Conservation (phyloP, 2,329 filamentous ascomycete species). For the Ilyonectria destructans region DNA sequence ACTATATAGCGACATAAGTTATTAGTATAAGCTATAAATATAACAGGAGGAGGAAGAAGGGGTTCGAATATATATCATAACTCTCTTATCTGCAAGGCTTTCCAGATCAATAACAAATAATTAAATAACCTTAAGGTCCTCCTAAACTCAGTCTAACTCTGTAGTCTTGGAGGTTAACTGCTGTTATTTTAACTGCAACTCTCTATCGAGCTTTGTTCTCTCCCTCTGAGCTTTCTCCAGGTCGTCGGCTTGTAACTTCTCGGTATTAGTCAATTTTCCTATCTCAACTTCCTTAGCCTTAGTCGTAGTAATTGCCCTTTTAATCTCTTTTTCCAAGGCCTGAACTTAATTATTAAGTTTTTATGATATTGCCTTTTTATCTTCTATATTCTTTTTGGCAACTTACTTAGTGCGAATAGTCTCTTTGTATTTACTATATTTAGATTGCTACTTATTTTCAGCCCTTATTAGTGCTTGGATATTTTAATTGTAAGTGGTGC, state of each 20-base stretch:
- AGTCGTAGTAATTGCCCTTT: background rate
- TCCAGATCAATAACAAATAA: too few relatives aligned
- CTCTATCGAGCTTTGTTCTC: background rate
- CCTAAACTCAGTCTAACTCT: too few relatives aligned
- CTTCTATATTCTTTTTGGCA: background rate
- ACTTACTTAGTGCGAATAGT: background rate
- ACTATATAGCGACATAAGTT: background rate
- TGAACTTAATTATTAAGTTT: background rate
- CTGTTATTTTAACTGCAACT: too few relatives aligned
- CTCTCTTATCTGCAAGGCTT: too few relatives aligned
- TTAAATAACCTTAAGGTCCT: too few relatives aligned
- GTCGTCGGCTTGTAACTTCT: background rate
- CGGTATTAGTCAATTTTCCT: background rate
- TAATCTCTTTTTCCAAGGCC: background rate
- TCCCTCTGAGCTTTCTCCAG: background rate
- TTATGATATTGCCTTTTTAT: background rate
- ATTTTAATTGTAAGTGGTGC: too few relatives aligned
- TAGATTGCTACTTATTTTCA: constrained; percentile 1
- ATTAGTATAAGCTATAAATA: too few relatives aligned
- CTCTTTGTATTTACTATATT: background rate
- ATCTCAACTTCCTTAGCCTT: background rate
- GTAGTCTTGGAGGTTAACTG: too few relatives aligned
- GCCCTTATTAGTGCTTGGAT: too few relatives aligned
- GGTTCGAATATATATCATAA: too few relatives aligned
- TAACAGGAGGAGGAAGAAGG: too few relatives aligned